These are phyloP conservation scores for Fusarium burgessii DNA, from an alignment of 2,329 filamentous ascomycete species.

Conservation along the genomic window DNA sequence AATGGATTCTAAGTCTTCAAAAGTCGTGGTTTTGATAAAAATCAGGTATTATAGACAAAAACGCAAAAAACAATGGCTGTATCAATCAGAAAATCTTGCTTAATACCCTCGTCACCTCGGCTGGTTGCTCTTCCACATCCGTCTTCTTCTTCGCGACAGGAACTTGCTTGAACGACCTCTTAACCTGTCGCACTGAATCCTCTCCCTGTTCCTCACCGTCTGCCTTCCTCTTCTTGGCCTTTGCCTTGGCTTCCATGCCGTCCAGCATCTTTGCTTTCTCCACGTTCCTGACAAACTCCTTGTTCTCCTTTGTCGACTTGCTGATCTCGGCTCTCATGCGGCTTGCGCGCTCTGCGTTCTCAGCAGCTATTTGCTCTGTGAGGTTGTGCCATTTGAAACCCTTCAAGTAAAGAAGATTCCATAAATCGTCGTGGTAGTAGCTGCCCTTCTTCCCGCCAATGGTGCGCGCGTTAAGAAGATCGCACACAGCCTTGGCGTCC, in stretches of 20 bases:
- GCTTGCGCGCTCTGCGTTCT: slow-evolving; percentile 82
- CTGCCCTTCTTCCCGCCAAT: slow-evolving; percentile 87
- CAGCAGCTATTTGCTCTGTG: slow-evolving; percentile 82
- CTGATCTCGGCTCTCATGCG: slow-evolving; percentile 83
- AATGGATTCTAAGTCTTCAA: slow-evolving; percentile 13
- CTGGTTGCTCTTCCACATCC: slow-evolving; percentile 60
- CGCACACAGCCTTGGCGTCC: slow-evolving; percentile 81
- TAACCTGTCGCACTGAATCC: slow-evolving; percentile 34
- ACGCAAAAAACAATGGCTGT: slow-evolving; percentile 13
- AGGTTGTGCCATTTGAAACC: slow-evolving; percentile 85
- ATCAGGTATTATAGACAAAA: slow-evolving; percentile 25
- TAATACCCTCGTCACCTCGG: slow-evolving; percentile 69
- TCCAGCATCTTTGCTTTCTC: slow-evolving; percentile 84
- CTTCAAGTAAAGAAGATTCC: slow-evolving; percentile 84
- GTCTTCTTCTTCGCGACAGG: slow-evolving; percentile 65
- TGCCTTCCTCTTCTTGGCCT: slow-evolving; percentile 55
- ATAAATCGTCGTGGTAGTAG: slow-evolving; percentile 88
- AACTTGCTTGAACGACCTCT: slow-evolving; percentile 74
- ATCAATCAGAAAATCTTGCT: slow-evolving; percentile 71
- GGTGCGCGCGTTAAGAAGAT: slow-evolving; percentile 79
- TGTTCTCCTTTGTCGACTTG: slow-evolving; percentile 82
- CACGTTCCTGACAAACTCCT: slow-evolving; percentile 82
- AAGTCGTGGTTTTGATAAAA: slow-evolving; percentile 9
- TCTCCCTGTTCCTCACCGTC: slow-evolving; percentile 42
- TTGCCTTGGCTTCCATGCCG: slow-evolving; percentile 73